These are phyloP conservation scores for Phytophthora pseudosyringae DNA, from an alignment of 352 stramenopile species.

Conservation along the genomic window DNA sequence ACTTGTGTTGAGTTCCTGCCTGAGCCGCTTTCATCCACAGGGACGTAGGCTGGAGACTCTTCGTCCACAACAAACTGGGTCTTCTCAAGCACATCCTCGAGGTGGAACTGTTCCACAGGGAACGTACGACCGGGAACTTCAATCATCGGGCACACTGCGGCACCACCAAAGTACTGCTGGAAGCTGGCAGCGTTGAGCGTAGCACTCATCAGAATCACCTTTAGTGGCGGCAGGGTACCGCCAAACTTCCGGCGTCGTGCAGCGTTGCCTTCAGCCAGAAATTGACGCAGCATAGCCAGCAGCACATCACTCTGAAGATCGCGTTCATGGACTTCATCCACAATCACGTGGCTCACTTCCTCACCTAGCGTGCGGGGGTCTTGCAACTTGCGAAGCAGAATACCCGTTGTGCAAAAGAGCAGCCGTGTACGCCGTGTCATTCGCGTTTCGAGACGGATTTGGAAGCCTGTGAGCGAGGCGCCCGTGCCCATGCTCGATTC, in stretches of 20 bases:
- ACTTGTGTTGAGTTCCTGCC: conserved; percentile 57
- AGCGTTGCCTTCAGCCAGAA: conserved; percentile 63
- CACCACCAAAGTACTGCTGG: conserved; percentile 94
- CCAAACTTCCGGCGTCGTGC: conserved; percentile 38
- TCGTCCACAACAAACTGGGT: conserved; percentile 90
- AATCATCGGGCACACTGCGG: conserved; percentile 80
- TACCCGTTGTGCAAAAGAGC: conserved; percentile 96
- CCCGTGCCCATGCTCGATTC: conserved; percentile 67
- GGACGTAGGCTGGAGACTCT: conserved; percentile 53
- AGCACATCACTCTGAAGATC: conserved; percentile 93
- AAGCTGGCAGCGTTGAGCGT: conserved; percentile 97
- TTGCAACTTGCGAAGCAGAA: conserved; percentile 93
- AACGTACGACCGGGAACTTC: conserved; percentile 95
- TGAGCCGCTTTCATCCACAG: conserved; percentile 27
- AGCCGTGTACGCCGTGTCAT: conserved; percentile 87
- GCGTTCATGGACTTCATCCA: conserved; percentile 99
- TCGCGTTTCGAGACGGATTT: conserved; percentile 94
- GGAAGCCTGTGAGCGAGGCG: conserved; percentile 87
- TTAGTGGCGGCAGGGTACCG: conserved; percentile 68
- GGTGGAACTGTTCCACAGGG: conserved; percentile 95
- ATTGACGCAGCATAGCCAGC: conserved; percentile 90
- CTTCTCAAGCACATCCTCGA: conserved; percentile 94
- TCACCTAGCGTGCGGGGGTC: conserved; percentile 73
- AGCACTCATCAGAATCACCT: conserved; percentile 97
- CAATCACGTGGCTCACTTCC: conserved; percentile 96